Conservation (phyloP, 441 rosid species). For the Pelargonium cotyledonis region DNA sequence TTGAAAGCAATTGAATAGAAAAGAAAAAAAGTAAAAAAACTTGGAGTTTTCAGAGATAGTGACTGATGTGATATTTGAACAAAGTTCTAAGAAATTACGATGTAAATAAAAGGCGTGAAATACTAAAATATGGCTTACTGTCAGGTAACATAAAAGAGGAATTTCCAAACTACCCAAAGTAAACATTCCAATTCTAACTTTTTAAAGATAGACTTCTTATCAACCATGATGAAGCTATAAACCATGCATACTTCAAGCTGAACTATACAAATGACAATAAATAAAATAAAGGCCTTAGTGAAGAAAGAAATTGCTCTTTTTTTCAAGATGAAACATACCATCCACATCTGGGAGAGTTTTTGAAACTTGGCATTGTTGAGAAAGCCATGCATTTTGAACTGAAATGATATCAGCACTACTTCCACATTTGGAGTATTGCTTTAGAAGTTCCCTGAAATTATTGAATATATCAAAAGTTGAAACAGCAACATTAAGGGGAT, state of each 20-base stretch:
- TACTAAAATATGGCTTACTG: too few species aligned
- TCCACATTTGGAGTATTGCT: constrained; percentile 73
- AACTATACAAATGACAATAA: not conserved
- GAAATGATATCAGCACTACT: constrained; percentile 68
- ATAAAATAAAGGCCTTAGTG: not conserved
- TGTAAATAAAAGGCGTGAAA: too few species aligned
- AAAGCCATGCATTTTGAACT: constrained; percentile 83
- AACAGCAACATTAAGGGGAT: not conserved
- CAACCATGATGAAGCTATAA: too few species aligned
- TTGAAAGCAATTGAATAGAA: too few species aligned
- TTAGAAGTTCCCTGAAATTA: constrained; percentile 66
- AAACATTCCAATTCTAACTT: too few species aligned
- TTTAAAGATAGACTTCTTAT: too few species aligned
- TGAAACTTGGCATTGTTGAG: constrained; percentile 53
- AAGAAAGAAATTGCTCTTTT: not conserved
- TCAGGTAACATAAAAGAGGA: too few species aligned
- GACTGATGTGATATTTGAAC: too few species aligned
- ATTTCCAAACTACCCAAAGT: too few species aligned
- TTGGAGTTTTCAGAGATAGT: too few species aligned
- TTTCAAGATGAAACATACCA: constrained; percentile 30
- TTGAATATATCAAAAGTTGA: constrained; percentile 4
- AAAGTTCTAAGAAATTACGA: too few species aligned
- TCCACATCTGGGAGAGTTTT: constrained; percentile 35
- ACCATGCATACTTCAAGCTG: not conserved
- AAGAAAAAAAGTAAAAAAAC: too few species aligned